These are phyloP conservation scores for Tolypocladium guangdongense DNA, from an alignment of 2,329 filamentous ascomycete genomes.

Conservation along the genomic window DNA sequence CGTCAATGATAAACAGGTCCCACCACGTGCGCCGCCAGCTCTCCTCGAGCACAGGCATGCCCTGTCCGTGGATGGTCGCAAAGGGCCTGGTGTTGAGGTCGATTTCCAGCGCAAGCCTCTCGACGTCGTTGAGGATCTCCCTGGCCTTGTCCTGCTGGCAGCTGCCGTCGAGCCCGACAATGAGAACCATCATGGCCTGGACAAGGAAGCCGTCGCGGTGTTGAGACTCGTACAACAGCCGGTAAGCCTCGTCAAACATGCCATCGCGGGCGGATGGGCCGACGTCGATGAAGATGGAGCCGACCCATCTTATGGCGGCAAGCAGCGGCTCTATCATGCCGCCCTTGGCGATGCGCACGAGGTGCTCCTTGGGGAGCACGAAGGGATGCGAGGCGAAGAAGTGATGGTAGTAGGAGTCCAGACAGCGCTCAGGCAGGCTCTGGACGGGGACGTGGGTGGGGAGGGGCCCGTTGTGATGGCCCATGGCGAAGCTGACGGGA, in stretches of 20 bases:
- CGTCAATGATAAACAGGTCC: slow-evolving; percentile 72
- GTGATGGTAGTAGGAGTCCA: slow-evolving; percentile 47
- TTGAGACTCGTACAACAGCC: slow-evolving; percentile 34
- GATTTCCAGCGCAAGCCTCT: slow-evolving; percentile 63
- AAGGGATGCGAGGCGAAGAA: slow-evolving; percentile 50
- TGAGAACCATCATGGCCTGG: slow-evolving; percentile 66
- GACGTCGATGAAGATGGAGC: slow-evolving; percentile 42
- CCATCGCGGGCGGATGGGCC: slow-evolving; percentile 29
- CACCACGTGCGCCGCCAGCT: slow-evolving; percentile 87
- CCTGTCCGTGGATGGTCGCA: slow-evolving; percentile 50
- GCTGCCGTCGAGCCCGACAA: slow-evolving; percentile 68
- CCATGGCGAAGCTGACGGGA: slow-evolving; percentile 8
- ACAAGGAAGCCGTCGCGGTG: slow-evolving; percentile 53
- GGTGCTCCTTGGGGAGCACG: slow-evolving; percentile 39
- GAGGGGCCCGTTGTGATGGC: slow-evolving; percentile 6
- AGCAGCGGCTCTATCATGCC: slow-evolving; percentile 36
- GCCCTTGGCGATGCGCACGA: slow-evolving; percentile 38
- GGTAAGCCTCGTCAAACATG: slow-evolving; percentile 48
- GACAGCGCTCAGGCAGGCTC: slow-evolving; percentile 38
- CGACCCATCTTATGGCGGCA: slow-evolving; percentile 44
- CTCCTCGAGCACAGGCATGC: slow-evolving; percentile 63
- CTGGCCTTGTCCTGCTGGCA: slow-evolving; percentile 60
- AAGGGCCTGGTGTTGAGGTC: slow-evolving; percentile 63
- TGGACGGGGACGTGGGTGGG: slow-evolving; percentile 11
- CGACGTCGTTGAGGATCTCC: slow-evolving; percentile 54